phyloP scores from a whole-genome alignment of 2,329 filamentous ascomycete species.

The Xylaria sp. region DNA sequence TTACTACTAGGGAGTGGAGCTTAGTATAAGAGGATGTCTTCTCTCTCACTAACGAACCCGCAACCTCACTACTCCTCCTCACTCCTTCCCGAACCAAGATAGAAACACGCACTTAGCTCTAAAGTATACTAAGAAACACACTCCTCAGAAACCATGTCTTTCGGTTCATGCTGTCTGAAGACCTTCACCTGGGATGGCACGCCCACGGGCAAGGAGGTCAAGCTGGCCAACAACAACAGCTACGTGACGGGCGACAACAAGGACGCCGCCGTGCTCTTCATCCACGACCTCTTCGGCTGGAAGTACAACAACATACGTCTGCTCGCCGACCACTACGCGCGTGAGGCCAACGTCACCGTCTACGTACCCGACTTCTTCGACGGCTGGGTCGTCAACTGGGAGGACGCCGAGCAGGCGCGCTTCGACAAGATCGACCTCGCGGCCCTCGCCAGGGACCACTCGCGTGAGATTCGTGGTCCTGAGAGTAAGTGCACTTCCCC shows the following conservation, averaged over 20 bases:
- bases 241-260: conserved; percentile 52
- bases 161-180: conserved; percentile 49
- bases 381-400: conserved; percentile 49
- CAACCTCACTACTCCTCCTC: not conserved
- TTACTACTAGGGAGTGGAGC: no score
- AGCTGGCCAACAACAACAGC: conserved; percentile 49
- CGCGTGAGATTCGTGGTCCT: conserved; percentile 52
- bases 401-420: conserved; percentile 43
- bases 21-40: not conserved
- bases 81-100: not conserved
- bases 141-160: conserved; percentile 23
- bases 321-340: conserved; percentile 59
- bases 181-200: conserved; percentile 56
- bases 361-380: conserved; percentile 55
- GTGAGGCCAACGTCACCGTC: conserved; percentile 56
- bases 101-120: not conserved
- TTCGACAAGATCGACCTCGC: conserved; percentile 52
- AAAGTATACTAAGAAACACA: not conserved
- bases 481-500: conserved; percentile 42
- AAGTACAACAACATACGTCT: conserved; percentile 57
- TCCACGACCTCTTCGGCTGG: conserved; percentile 58
- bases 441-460: conserved; percentile 50
- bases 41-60: not conserved
- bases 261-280: conserved; percentile 51
- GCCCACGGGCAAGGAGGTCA: conserved; percentile 50